Conservation (phyloP, 805 yeast species). For the Kazachstania kunashirensis region DNA sequence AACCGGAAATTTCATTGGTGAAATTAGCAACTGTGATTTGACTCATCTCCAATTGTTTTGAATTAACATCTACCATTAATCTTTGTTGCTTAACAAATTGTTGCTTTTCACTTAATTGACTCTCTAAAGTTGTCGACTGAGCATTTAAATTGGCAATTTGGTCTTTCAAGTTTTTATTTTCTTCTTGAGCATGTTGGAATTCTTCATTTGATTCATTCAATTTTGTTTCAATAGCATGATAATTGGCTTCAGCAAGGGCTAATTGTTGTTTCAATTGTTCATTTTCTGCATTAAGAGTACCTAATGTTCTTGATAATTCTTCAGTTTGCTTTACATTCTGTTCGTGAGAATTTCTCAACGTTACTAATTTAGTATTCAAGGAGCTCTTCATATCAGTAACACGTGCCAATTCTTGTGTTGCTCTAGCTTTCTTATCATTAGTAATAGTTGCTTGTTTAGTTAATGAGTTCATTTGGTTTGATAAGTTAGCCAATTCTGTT, state of each 20-base stretch:
- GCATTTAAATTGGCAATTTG: constrained; percentile 57
- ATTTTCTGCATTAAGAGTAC: constrained; percentile 53
- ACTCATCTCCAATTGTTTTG: constrained; percentile 61
- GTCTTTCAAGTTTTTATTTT: constrained; percentile 57
- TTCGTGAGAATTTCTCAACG: constrained; percentile 62
- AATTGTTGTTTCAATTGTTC: constrained; percentile 63
- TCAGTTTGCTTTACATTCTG: constrained; percentile 68
- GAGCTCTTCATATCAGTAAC: constrained; percentile 58
- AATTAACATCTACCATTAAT: constrained; percentile 53
- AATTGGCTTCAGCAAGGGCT: constrained; percentile 67
- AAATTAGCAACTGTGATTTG: constrained; percentile 40
- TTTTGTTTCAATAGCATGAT: constrained; percentile 58
- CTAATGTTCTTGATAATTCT: constrained; percentile 55
- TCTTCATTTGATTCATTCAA: constrained; percentile 50
- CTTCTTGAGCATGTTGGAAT: constrained; percentile 58
- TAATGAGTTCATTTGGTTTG: constrained; percentile 74
- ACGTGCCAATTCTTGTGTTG: constrained; percentile 67
- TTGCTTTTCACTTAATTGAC: constrained; percentile 43
- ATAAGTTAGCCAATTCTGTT: constrained; percentile 75
- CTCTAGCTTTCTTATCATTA: constrained; percentile 59
- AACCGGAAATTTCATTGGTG: constrained; percentile 34
- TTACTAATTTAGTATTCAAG: constrained; percentile 59
- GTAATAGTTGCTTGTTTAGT: constrained; percentile 63
- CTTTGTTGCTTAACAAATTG: constrained; percentile 51
- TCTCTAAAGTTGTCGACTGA: constrained; percentile 50